These are phyloP conservation scores for Ascoidea tarda DNA, from an alignment of 805 yeast species.

Conservation along the genomic window DNA sequence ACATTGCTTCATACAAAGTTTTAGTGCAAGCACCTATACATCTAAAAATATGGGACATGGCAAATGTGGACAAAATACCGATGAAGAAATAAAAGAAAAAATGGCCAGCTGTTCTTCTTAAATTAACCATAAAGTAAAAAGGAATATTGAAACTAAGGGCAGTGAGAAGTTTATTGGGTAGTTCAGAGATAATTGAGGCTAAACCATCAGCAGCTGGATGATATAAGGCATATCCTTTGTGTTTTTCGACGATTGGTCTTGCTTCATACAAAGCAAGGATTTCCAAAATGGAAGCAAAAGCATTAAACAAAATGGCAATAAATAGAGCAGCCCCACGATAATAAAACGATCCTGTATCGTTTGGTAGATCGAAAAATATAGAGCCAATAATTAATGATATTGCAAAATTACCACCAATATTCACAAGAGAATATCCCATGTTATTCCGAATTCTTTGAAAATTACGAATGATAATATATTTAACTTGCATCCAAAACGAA, in stretches of 20 bases:
- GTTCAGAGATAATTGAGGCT: constrained; percentile 33
- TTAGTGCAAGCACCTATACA: constrained; percentile 34
- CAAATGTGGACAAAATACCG: constrained; percentile 25
- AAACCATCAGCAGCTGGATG: constrained; percentile 44
- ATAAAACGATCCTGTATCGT: constrained; percentile 30
- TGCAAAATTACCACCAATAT: constrained; percentile 27
- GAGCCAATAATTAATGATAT: constrained; percentile 44
- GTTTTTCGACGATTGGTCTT: constrained; percentile 42
- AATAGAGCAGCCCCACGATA: constrained; percentile 50
- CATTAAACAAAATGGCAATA: constrained; percentile 47
- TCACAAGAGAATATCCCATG: constrained; percentile 27
- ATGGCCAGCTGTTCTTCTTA: constrained; percentile 35
- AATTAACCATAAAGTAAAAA: constrained; percentile 36
- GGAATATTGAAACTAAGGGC: constrained; percentile 32
- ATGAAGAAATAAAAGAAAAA: constrained; percentile 37
- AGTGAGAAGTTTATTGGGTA: constrained; percentile 31
- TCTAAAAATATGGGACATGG: constrained; percentile 42
- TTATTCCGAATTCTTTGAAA: constrained; percentile 33
- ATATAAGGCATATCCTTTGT: constrained; percentile 36
- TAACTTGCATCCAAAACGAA: constrained; percentile 36
- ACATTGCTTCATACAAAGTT: constrained; percentile 39
- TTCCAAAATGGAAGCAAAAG: constrained; percentile 44
- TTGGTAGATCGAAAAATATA: constrained; percentile 34
- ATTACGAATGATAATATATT: constrained; percentile 29
- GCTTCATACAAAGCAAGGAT: constrained; percentile 37